Conservation (phyloP, 2,329 filamentous ascomycete genomes). For the Cordyceps sp. region DNA sequence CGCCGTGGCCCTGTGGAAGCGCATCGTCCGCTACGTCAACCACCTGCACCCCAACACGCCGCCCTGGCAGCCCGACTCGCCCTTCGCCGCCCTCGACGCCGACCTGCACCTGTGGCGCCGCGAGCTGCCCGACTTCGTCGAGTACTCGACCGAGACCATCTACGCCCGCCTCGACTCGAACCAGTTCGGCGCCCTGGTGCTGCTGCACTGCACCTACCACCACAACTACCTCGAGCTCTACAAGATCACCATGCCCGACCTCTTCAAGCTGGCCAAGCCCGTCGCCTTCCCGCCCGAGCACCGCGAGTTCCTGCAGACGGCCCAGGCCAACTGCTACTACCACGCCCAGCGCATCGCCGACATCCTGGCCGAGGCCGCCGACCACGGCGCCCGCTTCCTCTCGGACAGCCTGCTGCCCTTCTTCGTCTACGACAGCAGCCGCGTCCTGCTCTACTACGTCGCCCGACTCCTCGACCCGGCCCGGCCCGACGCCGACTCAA, state of each 20-base stretch:
- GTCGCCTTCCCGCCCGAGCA: constrained; percentile 22
- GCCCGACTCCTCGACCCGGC: constrained; percentile 22
- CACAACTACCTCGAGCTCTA: constrained; percentile 28
- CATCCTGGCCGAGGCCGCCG: constrained; percentile 21
- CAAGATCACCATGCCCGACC: constrained; percentile 25
- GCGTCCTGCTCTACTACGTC: constrained; percentile 30
- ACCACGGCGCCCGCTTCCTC: constrained; percentile 21
- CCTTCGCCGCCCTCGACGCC: constrained; percentile 22
- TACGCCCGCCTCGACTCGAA: constrained; percentile 28
- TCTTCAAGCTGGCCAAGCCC: constrained; percentile 25
- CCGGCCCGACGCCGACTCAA: constrained; percentile 16
- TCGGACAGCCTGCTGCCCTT: constrained; percentile 27
- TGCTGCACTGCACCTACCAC: constrained; percentile 29
- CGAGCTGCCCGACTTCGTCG: constrained; percentile 24
- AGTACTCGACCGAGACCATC: constrained; percentile 25
- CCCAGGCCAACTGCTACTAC: constrained; percentile 20
- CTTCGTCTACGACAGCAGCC: constrained; percentile 28
- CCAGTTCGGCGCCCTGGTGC: constrained; percentile 25
- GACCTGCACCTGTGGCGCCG: constrained; percentile 23
- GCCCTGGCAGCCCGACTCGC: constrained; percentile 25
- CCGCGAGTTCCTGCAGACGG: constrained; percentile 16
- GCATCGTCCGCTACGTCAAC: constrained; percentile 24
- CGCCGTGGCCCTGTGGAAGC: constrained; percentile 22
- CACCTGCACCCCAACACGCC: constrained; percentile 19
- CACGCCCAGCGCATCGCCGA: constrained; percentile 20